Conservation (phyloP, 1,284 basidiomycete genomes). For the Pseudozyma hubeiensis region DNA sequence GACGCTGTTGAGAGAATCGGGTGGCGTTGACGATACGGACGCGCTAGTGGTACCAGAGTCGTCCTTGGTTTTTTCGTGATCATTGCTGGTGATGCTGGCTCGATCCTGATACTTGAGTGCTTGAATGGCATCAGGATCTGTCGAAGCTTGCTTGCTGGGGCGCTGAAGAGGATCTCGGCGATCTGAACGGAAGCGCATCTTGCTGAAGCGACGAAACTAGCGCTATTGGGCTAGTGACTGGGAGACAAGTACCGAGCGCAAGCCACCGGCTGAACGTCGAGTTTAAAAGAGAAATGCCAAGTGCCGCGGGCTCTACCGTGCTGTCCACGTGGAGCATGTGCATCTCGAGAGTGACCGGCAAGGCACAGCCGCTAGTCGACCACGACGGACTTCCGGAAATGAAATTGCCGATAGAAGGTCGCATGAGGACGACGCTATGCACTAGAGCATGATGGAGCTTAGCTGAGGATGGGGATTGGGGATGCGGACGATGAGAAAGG, state of each 20-base stretch:
- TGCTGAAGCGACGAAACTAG: not conserved
- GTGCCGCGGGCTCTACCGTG: too few species aligned
- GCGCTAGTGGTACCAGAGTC: not conserved
- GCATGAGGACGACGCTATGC: not conserved
- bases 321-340: too few species aligned
- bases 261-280: too few species aligned
- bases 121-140: not conserved
- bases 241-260: too few species aligned
- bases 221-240: too few species aligned
- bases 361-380: too few species aligned
- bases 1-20: not conserved
- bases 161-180: not conserved
- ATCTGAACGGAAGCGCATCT: slow-evolving; percentile 1
- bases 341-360: too few species aligned
- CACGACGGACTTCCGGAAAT: too few species aligned
- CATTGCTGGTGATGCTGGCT: not conserved
- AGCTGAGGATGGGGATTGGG: too few species aligned
- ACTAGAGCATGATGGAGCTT: too few species aligned
- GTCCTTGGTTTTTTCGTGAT: not conserved
- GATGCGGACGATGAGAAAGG: too few species aligned
- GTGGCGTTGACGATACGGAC: not conserved
- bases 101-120: not conserved
- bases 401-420: not conserved
- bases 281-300: too few species aligned
- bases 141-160: not conserved